Conservation (phyloP, 2,329 filamentous ascomycete genomes). For the Colletotrichum sp. region DNA sequence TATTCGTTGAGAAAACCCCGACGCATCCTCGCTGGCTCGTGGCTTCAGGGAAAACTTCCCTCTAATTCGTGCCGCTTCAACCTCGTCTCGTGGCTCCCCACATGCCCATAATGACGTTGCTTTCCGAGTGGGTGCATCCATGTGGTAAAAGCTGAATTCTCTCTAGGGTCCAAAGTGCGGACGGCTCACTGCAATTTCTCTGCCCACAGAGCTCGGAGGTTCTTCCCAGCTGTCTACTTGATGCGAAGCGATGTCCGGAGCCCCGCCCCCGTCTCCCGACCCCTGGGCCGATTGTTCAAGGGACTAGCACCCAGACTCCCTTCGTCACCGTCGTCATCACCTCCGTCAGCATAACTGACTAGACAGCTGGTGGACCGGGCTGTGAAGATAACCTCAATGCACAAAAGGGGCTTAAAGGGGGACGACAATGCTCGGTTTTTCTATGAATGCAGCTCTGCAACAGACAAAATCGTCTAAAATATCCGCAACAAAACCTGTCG, state of each 20-base stretch:
- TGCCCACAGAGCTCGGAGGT: background rate
- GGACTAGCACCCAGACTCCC: background rate
- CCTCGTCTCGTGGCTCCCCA: background rate
- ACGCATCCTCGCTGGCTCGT: background rate
- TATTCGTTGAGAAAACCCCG: background rate
- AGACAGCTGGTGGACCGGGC: background rate
- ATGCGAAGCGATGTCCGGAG: slow-evolving; percentile 10
- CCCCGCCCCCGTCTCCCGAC: slow-evolving; percentile 5
- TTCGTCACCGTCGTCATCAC: background rate
- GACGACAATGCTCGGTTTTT: background rate
- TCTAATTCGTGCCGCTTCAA: background rate
- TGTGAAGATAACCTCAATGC: background rate
- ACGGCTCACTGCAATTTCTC: background rate
- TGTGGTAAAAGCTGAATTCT: background rate
- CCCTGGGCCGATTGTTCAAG: background rate
- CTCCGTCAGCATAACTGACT: background rate
- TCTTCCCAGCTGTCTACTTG: slow-evolving; percentile 1
- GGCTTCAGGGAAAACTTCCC: background rate
- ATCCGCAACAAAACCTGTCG: background rate
- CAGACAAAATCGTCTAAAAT: background rate
- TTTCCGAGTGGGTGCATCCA: background rate
- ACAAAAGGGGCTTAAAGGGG: background rate
- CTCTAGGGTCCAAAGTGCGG: background rate
- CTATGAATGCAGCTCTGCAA: background rate
- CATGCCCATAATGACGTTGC: background rate